Conservation (phyloP, 129 eudicot species). For the Arctium minus region DNA sequence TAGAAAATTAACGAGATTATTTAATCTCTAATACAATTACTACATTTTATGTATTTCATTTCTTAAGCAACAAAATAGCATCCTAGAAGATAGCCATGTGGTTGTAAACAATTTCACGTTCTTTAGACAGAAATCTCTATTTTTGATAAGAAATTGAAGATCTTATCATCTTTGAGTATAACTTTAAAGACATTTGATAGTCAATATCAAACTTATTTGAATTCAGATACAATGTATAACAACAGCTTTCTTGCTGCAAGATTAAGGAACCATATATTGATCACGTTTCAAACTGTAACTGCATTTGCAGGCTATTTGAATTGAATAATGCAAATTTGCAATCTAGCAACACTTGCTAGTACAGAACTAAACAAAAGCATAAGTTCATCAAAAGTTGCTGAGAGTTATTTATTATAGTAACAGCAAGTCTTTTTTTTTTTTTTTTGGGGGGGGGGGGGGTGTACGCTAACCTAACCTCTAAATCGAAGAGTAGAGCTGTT, state of each 20-base stretch:
- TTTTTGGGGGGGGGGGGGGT: background rate
- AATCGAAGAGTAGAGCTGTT: background rate
- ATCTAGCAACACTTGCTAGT: constrained; percentile 5
- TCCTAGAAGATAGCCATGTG: background rate
- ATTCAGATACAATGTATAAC: background rate
- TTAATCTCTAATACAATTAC: background rate
- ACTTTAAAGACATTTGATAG: background rate
- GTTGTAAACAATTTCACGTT: background rate
- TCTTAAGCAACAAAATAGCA: background rate
- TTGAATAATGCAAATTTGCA: background rate
- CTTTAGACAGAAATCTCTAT: background rate
- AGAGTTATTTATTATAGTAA: background rate
- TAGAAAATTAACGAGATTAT: background rate
- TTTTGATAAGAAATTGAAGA: background rate
- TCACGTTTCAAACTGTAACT: background rate
- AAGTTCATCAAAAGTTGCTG: background rate
- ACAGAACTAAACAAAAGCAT: background rate
- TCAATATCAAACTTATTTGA: background rate
- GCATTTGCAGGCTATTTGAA: constrained; percentile 14
- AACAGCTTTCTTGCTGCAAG: constrained; percentile 4
- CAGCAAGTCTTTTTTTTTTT: background rate
- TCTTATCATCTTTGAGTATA: background rate
- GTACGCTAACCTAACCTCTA: background rate
- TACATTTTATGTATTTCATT: background rate
- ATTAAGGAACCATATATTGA: background rate